Evolutionary conservation across 2,329 filamentous ascomycete genomes (phyloP).

Genomic region (Pestalotiopsis sp.): DNA sequence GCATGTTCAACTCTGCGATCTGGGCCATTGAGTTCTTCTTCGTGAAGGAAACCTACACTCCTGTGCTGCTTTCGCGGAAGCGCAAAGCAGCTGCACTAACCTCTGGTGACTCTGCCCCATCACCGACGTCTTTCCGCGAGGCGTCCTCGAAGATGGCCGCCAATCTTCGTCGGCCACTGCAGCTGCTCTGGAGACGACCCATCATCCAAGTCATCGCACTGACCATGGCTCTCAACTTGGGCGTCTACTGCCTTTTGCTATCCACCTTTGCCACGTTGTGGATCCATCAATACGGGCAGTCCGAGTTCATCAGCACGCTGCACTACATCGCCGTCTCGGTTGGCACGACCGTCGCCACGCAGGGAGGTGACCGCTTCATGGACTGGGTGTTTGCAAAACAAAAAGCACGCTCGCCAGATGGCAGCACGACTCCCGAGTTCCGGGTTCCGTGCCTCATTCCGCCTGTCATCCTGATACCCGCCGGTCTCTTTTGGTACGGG

Average conservation of each 20-base stretch:
- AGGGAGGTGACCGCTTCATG: conserved; percentile 36
- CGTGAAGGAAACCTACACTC: background rate
- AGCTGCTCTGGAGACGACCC: conserved; percentile 46
- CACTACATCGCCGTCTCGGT: conserved; percentile 53
- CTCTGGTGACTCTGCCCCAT: conserved; percentile 37
- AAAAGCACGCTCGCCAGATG: conserved; percentile 9
- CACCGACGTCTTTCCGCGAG: background rate
- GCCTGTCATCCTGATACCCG: conserved; percentile 15
- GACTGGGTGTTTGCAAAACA: conserved; percentile 36
- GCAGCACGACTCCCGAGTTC: background rate
- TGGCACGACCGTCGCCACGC: conserved; percentile 39
- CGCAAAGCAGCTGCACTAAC: conserved; percentile 39
- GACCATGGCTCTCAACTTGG: conserved; percentile 49
- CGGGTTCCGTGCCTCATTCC: background rate
- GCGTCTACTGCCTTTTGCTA: conserved; percentile 52
- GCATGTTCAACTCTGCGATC: conserved; percentile 39
- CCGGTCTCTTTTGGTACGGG: conserved; percentile 21
- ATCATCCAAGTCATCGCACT: conserved; percentile 48
- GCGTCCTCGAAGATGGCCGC: conserved; percentile 9
- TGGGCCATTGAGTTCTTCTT: background rate
- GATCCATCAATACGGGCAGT: conserved; percentile 46
- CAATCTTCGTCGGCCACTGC: conserved; percentile 38
- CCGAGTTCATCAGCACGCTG: conserved; percentile 43
- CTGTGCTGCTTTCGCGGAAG: background rate
- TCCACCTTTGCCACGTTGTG: conserved; percentile 54